Evolutionary conservation across 2,329 filamentous ascomycete species (phyloP).

Genomic region (Bipolaris zeicola): DNA sequence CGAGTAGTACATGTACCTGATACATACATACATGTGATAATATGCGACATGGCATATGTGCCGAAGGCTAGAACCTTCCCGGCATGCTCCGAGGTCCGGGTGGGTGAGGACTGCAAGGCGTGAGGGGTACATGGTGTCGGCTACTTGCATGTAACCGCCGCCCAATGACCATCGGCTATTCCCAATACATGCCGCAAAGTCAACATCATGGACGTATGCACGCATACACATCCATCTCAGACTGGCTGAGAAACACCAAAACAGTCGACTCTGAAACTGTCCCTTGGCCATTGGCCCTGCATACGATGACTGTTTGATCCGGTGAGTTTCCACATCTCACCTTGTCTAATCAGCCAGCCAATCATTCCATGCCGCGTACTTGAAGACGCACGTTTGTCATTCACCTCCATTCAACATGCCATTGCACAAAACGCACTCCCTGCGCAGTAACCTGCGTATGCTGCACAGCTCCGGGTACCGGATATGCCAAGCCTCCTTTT

Average conservation of each 20-base stretch:
- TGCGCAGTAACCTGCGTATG: slow-evolving; percentile 14
- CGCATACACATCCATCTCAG: neutral
- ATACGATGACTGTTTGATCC: neutral
- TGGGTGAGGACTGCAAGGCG: neutral
- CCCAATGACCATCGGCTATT: slow-evolving; percentile 17
- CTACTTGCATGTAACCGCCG: slow-evolving; percentile 21
- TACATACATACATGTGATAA: no score
- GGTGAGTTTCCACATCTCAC: neutral
- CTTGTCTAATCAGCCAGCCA: neutral
- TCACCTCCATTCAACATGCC: slow-evolving; percentile 17
- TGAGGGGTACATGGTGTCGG: slow-evolving; percentile 18
- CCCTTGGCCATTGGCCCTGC: neutral
- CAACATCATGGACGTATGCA: neutral
- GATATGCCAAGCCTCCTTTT: slow-evolving; percentile 31
- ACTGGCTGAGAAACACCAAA: neutral
- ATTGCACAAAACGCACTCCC: slow-evolving; percentile 17
- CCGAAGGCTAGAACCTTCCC: neutral
- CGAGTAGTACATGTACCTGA: neutral
- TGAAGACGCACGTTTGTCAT: slow-evolving; percentile 3
- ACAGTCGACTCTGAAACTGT: neutral
- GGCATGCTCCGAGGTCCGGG: slow-evolving; percentile 8
- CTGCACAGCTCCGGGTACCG: slow-evolving; percentile 1
- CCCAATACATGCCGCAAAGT: slow-evolving; percentile 1
- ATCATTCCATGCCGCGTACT: slow-evolving; percentile 13
- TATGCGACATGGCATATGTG: slow-evolving; percentile 1